phyloP scores from a whole-genome alignment of 1,284 basidiomycete species.

The Sporisorium scitamineum region DNA sequence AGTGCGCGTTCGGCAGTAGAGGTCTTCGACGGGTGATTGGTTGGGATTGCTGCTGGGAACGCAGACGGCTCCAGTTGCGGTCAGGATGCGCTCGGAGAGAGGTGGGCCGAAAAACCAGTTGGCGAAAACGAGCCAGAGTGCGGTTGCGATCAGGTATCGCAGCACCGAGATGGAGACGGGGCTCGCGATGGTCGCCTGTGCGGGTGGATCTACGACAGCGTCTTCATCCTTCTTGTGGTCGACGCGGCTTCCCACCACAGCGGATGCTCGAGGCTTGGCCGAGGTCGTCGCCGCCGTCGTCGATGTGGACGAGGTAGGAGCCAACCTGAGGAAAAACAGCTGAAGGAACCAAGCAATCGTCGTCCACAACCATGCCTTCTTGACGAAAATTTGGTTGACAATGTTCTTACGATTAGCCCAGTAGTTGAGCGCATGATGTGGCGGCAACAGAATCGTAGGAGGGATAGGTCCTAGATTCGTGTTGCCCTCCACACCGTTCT shows the following conservation, averaged over 20 bases:
- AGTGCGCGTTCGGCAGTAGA: constrained; percentile 54
- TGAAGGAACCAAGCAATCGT: constrained; percentile 47
- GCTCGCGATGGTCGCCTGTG: constrained; percentile 33
- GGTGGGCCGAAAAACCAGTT: constrained; percentile 93
- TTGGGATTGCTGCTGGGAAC: constrained; percentile 68
- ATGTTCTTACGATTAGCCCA: constrained; percentile 81
- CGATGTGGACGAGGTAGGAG: constrained; percentile 1
- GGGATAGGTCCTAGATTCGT: constrained; percentile 73
- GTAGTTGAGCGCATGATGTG: constrained; percentile 41
- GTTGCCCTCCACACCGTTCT: constrained; percentile 71
- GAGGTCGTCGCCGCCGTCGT: background rate
- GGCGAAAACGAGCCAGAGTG: constrained; percentile 70
- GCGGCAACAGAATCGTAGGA: constrained; percentile 74
- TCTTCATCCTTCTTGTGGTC: constrained; percentile 28
- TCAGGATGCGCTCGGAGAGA: constrained; percentile 80
- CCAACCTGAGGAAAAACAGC: constrained; percentile 34
- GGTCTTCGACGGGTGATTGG: constrained; percentile 29
- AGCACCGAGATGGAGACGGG: constrained; percentile 39
- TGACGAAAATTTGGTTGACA: constrained; percentile 88
- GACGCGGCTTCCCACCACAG: constrained; percentile 4
- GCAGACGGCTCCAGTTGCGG: constrained; percentile 85
- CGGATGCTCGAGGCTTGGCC: constrained; percentile 8
- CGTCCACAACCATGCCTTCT: constrained; percentile 92
- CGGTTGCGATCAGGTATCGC: constrained; percentile 39
- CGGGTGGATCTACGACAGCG: background rate